phyloP scores from a whole-genome alignment of 352 stramenopile genomes.

The Globisporangium megalacanthum region DNA sequence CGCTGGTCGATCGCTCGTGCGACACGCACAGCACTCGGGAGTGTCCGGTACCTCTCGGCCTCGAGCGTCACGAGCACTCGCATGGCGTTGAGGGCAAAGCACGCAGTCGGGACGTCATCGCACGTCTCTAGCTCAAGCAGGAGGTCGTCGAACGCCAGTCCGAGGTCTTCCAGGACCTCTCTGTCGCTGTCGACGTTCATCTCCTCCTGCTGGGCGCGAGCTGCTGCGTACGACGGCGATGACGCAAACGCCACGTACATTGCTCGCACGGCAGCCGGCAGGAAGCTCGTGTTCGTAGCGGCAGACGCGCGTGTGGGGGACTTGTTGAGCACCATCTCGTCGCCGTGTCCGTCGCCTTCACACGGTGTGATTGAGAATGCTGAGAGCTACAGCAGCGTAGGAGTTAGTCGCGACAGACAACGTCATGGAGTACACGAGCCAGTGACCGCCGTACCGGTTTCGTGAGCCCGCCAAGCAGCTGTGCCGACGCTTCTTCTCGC shows the following conservation, averaged over 20 bases:
- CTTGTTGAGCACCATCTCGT: constrained; percentile 3
- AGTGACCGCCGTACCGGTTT: constrained; percentile 10
- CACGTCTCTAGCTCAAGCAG: constrained; percentile 38
- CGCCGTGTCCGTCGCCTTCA: constrained; percentile 9
- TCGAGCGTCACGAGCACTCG: constrained; percentile 22
- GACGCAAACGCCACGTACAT: constrained; percentile 22
- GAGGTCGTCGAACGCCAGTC: constrained; percentile 36
- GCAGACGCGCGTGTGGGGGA: neutral
- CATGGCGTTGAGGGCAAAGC: constrained; percentile 35
- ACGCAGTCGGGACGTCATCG: constrained; percentile 20
- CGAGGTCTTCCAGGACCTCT: constrained; percentile 24
- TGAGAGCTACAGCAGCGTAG: neutral
- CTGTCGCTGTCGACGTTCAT: constrained; percentile 4
- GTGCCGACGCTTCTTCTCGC: constrained; percentile 19
- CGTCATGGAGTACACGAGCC: too few species aligned
- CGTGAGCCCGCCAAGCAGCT: constrained; percentile 3
- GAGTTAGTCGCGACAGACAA: neutral
- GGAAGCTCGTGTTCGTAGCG: constrained; percentile 35
- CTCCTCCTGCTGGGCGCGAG: neutral
- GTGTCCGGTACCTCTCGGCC: constrained; percentile 18
- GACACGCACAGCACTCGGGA: constrained; percentile 32
- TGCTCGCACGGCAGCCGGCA: constrained; percentile 27
- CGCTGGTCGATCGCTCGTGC: constrained; percentile 30
- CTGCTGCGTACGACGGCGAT: constrained; percentile 2
- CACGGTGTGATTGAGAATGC: constrained; percentile 12